Evolutionary conservation across 2,329 filamentous ascomycete species (phyloP), one percentile per base, ranked within the genome.

Genomic region (Fusarium piperis): DNA sequence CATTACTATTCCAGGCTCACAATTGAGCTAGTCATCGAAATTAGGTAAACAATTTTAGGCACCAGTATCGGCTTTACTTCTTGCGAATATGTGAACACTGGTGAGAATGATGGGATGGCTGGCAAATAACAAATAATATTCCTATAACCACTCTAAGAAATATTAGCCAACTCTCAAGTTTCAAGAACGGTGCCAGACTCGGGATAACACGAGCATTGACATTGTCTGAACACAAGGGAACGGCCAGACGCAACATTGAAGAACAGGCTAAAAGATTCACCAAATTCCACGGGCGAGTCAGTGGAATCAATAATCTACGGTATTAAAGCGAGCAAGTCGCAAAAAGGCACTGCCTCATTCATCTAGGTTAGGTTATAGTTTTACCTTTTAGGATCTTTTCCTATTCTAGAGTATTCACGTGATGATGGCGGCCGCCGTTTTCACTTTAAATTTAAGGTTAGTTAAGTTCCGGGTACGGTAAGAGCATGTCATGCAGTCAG

Each of bases 391-490:
- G 10, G 20, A 8, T 15, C 13, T 48, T 48, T 48, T 48, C 44
- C 26, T 30, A 6, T 48, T 28, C 15, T 30, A 10, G 44, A n/a
- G 15, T 30, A 28, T 23, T 16, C 23, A 30, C 44, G 44, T 28
- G 44, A 26, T 28, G 16, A 18, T 28, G 15, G 30, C 16, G 26
- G 16, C 23, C 44, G 23, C 23, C 44, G 44, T n/a, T 48, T n/a
- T 48, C 26, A 26, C 44, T 30, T 48, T 48, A 48, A 48, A 48
- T 48, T 48, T 48, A 48, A 48, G 44, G 16, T 48, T 48, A 26
- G 44, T 48, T 48, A n/a, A 23, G 44, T 28, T 23, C 23, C 15
- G 44, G 44, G 44, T 30, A 48, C 15, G 44, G 44, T 48, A 48
- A 28, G 26, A 28, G 26, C 23, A 48, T n/a, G 23, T 28, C 15